phyloP scores from a whole-genome alignment of 2,329 filamentous ascomycete species.

The Ophiostoma tasmaniense region DNA sequence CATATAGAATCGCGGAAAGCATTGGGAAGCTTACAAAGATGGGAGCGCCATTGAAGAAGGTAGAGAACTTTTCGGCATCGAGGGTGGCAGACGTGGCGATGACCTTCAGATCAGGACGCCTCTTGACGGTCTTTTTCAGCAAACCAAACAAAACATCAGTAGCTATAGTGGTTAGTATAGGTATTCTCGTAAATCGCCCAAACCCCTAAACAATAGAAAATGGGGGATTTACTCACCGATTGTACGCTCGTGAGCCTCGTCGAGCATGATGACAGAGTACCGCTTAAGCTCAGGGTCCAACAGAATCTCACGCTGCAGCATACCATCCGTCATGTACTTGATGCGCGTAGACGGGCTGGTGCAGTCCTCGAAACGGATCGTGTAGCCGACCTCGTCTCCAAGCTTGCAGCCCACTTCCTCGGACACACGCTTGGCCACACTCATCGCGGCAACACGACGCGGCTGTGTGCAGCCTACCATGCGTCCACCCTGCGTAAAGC shows the following conservation, averaged over 20 bases:
- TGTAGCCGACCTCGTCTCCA: conserved; percentile 88
- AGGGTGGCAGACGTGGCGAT: conserved; percentile 96
- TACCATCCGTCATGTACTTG: conserved; percentile 99
- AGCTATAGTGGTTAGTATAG: conserved; percentile 33
- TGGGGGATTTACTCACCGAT: conserved; percentile 39
- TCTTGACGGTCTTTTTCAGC: conserved; percentile 84
- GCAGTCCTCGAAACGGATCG: conserved; percentile 93
- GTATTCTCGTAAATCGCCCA: background rate
- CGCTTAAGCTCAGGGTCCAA: conserved; percentile 80
- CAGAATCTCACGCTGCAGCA: conserved; percentile 91
- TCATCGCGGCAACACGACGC: conserved; percentile 86
- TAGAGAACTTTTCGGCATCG: conserved; percentile 94
- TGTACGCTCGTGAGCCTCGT: conserved; percentile 95
- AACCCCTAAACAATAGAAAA: background rate
- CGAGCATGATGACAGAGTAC: conserved; percentile 96
- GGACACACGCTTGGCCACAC: conserved; percentile 86
- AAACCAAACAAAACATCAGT: conserved; percentile 93
- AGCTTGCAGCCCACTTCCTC: conserved; percentile 69
- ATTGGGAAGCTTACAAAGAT: conserved; percentile 51
- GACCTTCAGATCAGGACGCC: conserved; percentile 78
- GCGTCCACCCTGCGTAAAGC: conserved; percentile 77
- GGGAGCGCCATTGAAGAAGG: conserved; percentile 91
- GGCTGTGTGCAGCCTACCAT: conserved; percentile 96
- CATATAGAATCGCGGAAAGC: background rate
- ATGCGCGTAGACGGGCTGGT: conserved; percentile 83